Conservation (phyloP, 352 stramenopile genomes). For the Pythium pyrilobum region DNA sequence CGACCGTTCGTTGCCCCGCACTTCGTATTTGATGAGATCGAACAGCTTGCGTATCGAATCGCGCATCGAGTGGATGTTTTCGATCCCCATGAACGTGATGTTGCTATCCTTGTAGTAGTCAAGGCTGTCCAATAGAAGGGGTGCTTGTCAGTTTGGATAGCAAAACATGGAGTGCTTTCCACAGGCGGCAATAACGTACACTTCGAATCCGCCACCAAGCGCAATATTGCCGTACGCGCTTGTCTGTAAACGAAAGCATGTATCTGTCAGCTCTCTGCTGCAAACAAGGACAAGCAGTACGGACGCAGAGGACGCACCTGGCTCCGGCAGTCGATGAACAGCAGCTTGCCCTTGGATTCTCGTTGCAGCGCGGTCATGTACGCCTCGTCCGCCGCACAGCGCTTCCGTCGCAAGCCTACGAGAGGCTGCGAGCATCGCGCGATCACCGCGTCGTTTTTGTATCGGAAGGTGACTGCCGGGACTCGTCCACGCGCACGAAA, state of each 20-base stretch:
- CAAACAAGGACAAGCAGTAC: no score
- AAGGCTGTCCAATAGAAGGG: conserved; percentile 25
- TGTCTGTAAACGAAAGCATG: conserved; percentile 40
- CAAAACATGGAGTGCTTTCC: conserved; percentile 7
- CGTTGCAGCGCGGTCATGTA: conserved; percentile 53
- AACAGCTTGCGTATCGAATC: conserved; percentile 80
- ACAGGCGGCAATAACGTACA: conserved; percentile 44
- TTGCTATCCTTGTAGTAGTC: conserved; percentile 80
- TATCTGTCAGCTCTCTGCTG: neutral
- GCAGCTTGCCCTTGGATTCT: conserved; percentile 53
- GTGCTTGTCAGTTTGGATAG: conserved; percentile 23
- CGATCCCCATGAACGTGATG: conserved; percentile 86
- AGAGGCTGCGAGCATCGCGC: conserved; percentile 92
- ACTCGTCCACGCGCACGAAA: conserved; percentile 93
- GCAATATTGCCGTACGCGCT: conserved; percentile 82
- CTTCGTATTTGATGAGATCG: conserved; percentile 83
- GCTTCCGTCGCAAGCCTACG: conserved; percentile 91
- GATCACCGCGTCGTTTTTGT: conserved; percentile 89
- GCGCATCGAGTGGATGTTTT: conserved; percentile 92
- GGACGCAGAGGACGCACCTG: conserved; percentile 44
- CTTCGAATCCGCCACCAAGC: conserved; percentile 79
- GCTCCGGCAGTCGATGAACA: conserved; percentile 80
- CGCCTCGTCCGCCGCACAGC: conserved; percentile 88
- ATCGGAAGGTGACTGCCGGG: conserved; percentile 88
- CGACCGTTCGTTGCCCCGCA: conserved; percentile 63